Base-by-base conservation (phyloP, 1,284 basidiomycete genomes). In the Heterobasidion annosum region DNA sequence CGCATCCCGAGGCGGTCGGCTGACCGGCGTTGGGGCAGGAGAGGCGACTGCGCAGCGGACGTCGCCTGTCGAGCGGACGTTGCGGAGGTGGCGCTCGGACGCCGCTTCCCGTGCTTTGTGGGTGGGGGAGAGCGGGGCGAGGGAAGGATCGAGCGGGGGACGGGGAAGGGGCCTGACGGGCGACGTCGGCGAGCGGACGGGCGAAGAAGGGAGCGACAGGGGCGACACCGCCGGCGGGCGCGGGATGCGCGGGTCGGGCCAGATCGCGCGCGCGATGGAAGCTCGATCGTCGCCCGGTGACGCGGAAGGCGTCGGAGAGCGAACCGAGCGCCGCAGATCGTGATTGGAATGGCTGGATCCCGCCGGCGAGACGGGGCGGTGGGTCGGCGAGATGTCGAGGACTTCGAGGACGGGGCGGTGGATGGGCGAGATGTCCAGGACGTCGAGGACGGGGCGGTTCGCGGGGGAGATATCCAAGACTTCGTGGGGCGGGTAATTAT, bases 361-460 rank as follows among this genome's bases (percentile, higher is more conserved):
- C 3, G 45, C 10, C 9, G 53, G 42, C 48, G 50, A 54, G 42
- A n/a, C 44, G 51, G 37, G 19, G 33, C 12, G 49, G n/a, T 32
- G 54, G 37, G 50, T 48, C 15, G 53, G 13, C 15, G 55, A 59
- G 19, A 60, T 60, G 48, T 60, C 33, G 1, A 37, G 34, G 32
- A 37, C 49, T 0, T 25, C 55, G 16, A 33, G 12, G 44, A 49
- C 34, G 48, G n/a, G 45, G 34, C 13, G 16, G 8, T 34, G 57
- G 37, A 48, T 46, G 25, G 53, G 13, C 12, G 55, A 59, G 19
- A 60, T 60, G 48, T 60, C 59, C 12, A 60, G 48, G n/a, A 60
- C 59, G 10, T 54, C 55, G 16, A 35, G 12, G 44, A 49, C 34
- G 48, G n/a, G 45, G 34, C 13, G 16, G 8, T 34, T 37, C 1